Evolutionary conservation across 805 yeast species (phyloP), one percentile per base, ranked within the genome.

Genomic region (Wickerhamiella slavikovae): DNA sequence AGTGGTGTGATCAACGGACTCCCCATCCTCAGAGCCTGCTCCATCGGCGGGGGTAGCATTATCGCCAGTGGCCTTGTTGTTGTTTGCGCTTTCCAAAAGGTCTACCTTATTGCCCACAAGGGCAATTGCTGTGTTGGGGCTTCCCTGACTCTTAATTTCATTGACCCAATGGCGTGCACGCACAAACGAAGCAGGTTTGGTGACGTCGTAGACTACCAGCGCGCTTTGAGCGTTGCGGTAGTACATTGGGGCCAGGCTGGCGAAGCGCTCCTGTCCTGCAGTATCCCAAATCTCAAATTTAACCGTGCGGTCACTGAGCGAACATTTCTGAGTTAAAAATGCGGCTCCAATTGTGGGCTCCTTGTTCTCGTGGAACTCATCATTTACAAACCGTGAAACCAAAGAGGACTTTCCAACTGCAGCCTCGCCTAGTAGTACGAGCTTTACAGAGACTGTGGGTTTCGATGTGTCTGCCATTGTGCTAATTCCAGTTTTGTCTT

Each of bases 341-440:
- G 96, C 96, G 4, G 98, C 98, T 11, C 98, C 98, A 42, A 85
- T 85, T 2, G 98, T 85, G 15, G 95, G 95, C 46, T 85, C 96
- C 49, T 85, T 83, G 54, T 85, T 83, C 51, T 83, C 96, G 51
- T 89, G 93, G 54, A 85, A 85, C 47, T 85, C 95, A 52, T 85
- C 80, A 38, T 82, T 71, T 25, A 85, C 96, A 53, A 85, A 85
- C 40, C 96, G 64, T 40, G 85, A 62, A 21, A 85, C 96, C 19
- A 85, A 62, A 4, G 93, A 79, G 3, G 93, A 79, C 49, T 85
- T 85, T 30, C 98, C 98, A 12, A 85, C 98, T 0, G 98, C 98
- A 1, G 95, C 95, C 49, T 85, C 98, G 17, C 98, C 98, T 27
- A 85, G 58, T 24, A 85, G 67, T 6, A 85, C 98, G 33, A 85